phyloP scores from a whole-genome alignment of 495 filamentous ascomycete genomes.

The Aspergillus heteromorphus region DNA sequence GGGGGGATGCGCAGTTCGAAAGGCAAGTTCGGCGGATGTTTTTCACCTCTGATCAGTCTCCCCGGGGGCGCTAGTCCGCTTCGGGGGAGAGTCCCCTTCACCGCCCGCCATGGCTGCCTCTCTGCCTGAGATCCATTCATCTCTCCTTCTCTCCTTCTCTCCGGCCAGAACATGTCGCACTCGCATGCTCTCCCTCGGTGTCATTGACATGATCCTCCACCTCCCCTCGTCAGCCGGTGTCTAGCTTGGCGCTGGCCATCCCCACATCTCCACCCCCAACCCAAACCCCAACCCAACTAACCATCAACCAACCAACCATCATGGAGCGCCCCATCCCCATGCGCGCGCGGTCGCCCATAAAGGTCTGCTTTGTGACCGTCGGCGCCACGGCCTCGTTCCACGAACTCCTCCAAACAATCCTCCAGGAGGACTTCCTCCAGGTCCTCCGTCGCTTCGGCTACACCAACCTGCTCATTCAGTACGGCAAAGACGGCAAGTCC shows the following conservation, averaged over 20 bases:
- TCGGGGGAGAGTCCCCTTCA: conserved; percentile 8
- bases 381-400: conserved; percentile 87
- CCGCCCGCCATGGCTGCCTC: neutral
- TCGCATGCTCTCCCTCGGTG: neutral
- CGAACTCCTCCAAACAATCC: conserved; percentile 59
- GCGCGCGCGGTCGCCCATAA: conserved; percentile 16
- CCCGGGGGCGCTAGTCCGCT: conserved; percentile 16
- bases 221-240: neutral
- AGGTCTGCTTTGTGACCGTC: conserved; percentile 74
- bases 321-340: conserved; percentile 1
- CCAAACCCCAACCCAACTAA: neutral
- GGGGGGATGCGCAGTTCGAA: neutral
- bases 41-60: conserved; percentile 13
- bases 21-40: conserved; percentile 20
- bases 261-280: too few relatives aligned
- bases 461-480: conserved; percentile 67
- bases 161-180: too few relatives aligned
- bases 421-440: conserved; percentile 54
- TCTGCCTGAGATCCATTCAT: too few relatives aligned
- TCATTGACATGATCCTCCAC: neutral
- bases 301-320: neutral
- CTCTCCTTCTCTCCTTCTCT: too few relatives aligned
- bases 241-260: neutral
- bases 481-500: conserved; percentile 55
- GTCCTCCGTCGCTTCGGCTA: conserved; percentile 51